These are phyloP conservation scores for Candida anglica DNA, from an alignment of 805 yeast species.

Conservation along the genomic window DNA sequence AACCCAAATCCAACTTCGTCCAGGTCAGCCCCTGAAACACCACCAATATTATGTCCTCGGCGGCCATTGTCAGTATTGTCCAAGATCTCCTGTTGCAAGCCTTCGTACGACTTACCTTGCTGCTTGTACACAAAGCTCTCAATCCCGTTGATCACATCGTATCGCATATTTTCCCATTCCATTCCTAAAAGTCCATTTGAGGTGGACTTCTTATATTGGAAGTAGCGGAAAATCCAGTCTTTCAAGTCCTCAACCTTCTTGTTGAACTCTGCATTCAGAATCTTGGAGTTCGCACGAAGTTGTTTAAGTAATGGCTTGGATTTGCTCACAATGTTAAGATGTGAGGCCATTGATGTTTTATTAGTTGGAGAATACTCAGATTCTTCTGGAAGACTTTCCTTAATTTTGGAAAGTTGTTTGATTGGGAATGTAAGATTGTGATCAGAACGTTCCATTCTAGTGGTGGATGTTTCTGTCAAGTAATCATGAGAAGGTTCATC, in stretches of 20 bases:
- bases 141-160: slow-evolving; percentile 32
- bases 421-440: slow-evolving; percentile 20
- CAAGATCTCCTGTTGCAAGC: neutral
- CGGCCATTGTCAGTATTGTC: neutral
- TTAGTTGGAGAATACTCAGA: slow-evolving; percentile 9
- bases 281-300: slow-evolving; percentile 19
- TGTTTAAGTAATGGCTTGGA: slow-evolving; percentile 26
- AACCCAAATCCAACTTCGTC: slow-evolving; percentile 18
- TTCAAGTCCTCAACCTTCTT: slow-evolving; percentile 22
- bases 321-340: slow-evolving; percentile 14
- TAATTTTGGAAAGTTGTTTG: slow-evolving; percentile 12
- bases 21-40: slow-evolving; percentile 4
- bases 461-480: neutral
- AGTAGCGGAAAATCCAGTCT: slow-evolving; percentile 29
- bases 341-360: slow-evolving; percentile 15
- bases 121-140: slow-evolving; percentile 33
- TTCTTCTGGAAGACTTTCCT: slow-evolving; percentile 6
- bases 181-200: slow-evolving; percentile 34
- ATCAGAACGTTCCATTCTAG: slow-evolving; percentile 3
- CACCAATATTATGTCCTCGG: neutral
- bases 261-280: slow-evolving; percentile 22
- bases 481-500: neutral
- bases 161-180: slow-evolving; percentile 41
- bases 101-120: slow-evolving; percentile 21
- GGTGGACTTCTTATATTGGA: slow-evolving; percentile 31